Evolutionary conservation across 73 alveolate genomes (phyloP).

Genomic region (Symbiodinium pilosum): DNA sequence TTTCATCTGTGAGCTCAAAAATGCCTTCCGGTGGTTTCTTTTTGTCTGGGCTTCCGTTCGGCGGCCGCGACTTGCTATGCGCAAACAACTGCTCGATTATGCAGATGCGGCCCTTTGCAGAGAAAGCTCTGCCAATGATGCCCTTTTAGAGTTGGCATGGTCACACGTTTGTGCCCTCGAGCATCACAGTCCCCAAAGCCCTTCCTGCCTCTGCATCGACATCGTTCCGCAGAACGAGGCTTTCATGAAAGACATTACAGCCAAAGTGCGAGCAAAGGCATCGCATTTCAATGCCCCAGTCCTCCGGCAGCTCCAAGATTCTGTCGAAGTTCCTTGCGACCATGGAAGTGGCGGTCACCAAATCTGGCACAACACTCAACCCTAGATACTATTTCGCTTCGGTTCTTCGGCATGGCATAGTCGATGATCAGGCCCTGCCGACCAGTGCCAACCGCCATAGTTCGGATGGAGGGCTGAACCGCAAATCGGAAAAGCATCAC

Average conservation of each 20-base stretch:
- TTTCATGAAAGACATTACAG: constrained; percentile 86
- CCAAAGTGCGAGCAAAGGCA: constrained; percentile 84
- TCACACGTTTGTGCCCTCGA: no score
- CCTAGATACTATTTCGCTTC: not conserved
- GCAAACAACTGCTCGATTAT: no score
- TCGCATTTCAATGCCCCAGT: constrained; percentile 53
- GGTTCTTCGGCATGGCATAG: constrained; percentile 91
- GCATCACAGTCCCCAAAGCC: no score
- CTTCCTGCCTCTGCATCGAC: constrained; percentile 28
- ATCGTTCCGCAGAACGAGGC: constrained; percentile 54
- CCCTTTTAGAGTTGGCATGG: no score
- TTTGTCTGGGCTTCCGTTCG: no score
- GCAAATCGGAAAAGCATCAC: constrained; percentile 93
- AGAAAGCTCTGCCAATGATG: no score
- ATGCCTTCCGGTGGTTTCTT: no score
- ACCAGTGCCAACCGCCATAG: constrained; percentile 74
- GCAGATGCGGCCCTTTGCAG: no score
- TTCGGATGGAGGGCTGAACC: constrained; percentile 87
- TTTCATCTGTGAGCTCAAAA: no score
- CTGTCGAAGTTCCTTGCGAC: constrained; percentile 29
- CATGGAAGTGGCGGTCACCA: not conserved
- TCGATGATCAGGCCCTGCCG: constrained; percentile 74
- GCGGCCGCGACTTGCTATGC: no score
- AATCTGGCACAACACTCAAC: not conserved
- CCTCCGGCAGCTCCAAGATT: constrained; percentile 69